Conservation (phyloP, 768 basidiomycete genomes). For the Kwoniella shandongensis region DNA sequence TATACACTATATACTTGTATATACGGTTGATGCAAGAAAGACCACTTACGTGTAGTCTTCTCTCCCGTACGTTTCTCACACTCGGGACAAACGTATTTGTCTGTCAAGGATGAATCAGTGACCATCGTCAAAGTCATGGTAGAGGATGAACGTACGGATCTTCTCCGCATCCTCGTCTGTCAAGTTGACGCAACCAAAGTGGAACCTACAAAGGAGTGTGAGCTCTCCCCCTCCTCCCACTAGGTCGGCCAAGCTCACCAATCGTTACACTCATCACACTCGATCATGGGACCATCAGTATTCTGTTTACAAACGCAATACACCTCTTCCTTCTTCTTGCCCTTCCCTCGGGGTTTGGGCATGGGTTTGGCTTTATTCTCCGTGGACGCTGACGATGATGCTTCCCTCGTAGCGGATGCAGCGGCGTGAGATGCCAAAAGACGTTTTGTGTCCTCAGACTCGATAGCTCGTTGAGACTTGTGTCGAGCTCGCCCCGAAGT, state of each 20-base stretch:
- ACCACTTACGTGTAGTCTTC: conserved; percentile 35
- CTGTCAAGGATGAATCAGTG: conserved; percentile 13
- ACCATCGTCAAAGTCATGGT: conserved; percentile 1
- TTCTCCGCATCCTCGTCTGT: conserved; percentile 31
- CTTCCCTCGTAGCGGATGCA: not conserved
- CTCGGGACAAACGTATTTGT: conserved; percentile 31
- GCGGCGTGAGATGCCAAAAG: conserved; percentile 4
- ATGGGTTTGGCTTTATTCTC: not conserved
- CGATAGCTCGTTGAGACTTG: conserved; percentile 41
- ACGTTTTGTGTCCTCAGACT: conserved; percentile 35
- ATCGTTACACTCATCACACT: conserved; percentile 46
- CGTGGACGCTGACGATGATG: not conserved
- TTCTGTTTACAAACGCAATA: conserved; percentile 38
- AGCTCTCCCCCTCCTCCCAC: not conserved
- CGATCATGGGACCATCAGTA: conserved; percentile 41
- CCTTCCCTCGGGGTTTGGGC: conserved; percentile 1
- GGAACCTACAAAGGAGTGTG: conserved; percentile 35
- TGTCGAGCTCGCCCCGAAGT: conserved; percentile 24
- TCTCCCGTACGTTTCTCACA: conserved; percentile 30
- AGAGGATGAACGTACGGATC: conserved; percentile 31
- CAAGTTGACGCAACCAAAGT: conserved; percentile 39
- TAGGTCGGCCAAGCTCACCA: conserved; percentile 34
- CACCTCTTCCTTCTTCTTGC: conserved; percentile 23
- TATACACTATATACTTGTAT: conserved; percentile 19
- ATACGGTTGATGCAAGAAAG: not conserved